A percentile compares a stretch with the other conserved stretches of the same genome.
Conservation (phyloP, 1,139 yeast genomes). For the Meyerozyma elateridarum region DNA sequence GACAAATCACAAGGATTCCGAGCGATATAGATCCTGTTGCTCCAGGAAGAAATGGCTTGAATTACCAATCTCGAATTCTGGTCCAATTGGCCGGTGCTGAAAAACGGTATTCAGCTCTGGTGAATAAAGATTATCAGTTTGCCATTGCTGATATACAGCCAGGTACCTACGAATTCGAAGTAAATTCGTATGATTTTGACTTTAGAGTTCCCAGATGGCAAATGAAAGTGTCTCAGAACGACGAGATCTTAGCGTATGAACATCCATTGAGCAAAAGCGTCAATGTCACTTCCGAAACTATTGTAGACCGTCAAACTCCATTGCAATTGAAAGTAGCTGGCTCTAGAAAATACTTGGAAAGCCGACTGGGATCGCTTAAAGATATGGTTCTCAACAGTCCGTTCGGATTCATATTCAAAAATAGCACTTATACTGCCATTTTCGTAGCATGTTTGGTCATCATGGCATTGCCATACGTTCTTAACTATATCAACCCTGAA, state of each 20-base stretch:
- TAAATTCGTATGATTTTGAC: constrained; percentile 36
- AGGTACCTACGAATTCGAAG: constrained; percentile 33
- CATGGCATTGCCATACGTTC: constrained; percentile 31
- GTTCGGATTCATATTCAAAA: constrained; percentile 39
- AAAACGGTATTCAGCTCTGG: constrained; percentile 13
- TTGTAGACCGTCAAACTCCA: constrained; percentile 12
- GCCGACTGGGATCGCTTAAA: constrained; percentile 26
- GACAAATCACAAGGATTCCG: constrained; percentile 22
- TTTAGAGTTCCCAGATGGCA: constrained; percentile 24
- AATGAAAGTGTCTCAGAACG: constrained; percentile 20
- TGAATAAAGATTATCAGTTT: constrained; percentile 26
- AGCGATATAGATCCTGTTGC: constrained; percentile 19
- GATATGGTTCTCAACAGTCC: constrained; percentile 40
- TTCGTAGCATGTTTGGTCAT: constrained; percentile 27
- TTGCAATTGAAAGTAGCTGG: constrained; percentile 20
- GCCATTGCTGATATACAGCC: constrained; percentile 18
- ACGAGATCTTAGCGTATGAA: constrained; percentile 17
- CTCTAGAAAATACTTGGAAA: constrained; percentile 32
- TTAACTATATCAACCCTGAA: constrained; percentile 33
- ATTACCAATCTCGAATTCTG: constrained; percentile 32
- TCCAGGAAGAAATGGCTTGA: constrained; percentile 30
- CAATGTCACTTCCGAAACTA: constrained; percentile 11
- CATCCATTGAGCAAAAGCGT: constrained; percentile 17
- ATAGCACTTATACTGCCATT: constrained; percentile 30
- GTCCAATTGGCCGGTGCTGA: constrained; percentile 21